phyloP scores from a whole-genome alignment of 1,284 basidiomycete species.

The Tetrapyrgos nigripes region DNA sequence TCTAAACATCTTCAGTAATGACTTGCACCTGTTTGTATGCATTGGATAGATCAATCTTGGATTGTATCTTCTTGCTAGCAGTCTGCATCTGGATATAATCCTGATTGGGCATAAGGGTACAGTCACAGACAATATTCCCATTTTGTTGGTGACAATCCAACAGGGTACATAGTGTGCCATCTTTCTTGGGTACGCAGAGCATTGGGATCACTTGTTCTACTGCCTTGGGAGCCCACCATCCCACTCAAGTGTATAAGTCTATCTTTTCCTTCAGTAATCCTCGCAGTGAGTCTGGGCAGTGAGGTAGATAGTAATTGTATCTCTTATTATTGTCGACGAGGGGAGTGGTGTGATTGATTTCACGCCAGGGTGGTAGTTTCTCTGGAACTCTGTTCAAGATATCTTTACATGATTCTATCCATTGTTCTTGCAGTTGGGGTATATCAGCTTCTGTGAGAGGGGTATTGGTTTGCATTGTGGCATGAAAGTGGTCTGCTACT shows the following conservation, averaged over 20 bases:
- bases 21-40: slow-evolving; percentile 7
- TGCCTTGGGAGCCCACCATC: slow-evolving; percentile 30
- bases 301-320: slow-evolving; percentile 28
- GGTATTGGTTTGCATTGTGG: neutral
- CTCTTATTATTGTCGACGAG: slow-evolving; percentile 28
- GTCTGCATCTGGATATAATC: slow-evolving; percentile 15
- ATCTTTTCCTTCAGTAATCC: slow-evolving; percentile 29
- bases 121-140: slow-evolving; percentile 35
- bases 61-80: neutral
- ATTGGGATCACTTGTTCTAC: slow-evolving; percentile 29
- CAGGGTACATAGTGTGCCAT: slow-evolving; percentile 27
- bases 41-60: neutral
- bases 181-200: slow-evolving; percentile 33
- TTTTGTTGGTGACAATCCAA: slow-evolving; percentile 29
- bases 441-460: slow-evolving; percentile 16
- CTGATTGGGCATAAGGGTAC: slow-evolving; percentile 34
- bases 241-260: slow-evolving; percentile 21
- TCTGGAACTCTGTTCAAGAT: slow-evolving; percentile 7
- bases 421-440: slow-evolving; percentile 23
- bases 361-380: slow-evolving; percentile 23
- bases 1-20: slow-evolving; percentile 5
- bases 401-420: slow-evolving; percentile 19
- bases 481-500: neutral
- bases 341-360: slow-evolving; percentile 31
- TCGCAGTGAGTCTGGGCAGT: too few species aligned